Conservation (phyloP, 768 basidiomycete species). For the Inosperma sp. region DNA sequence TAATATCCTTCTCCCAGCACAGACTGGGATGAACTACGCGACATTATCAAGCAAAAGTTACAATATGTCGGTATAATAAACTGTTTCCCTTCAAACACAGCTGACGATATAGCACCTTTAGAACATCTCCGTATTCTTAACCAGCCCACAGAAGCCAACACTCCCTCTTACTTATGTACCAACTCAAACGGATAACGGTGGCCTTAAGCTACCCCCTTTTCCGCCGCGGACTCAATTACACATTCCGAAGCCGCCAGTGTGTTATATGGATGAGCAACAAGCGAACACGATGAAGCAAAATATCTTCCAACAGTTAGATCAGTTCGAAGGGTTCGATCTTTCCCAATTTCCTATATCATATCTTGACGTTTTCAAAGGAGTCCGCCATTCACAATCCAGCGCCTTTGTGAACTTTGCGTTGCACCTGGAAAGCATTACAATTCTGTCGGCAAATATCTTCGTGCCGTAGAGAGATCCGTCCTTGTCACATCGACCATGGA, state of each 20-base stretch:
- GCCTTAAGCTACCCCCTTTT: conserved; percentile 70
- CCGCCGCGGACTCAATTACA: conserved; percentile 49
- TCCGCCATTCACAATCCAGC: conserved; percentile 87
- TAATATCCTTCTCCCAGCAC: conserved; percentile 35
- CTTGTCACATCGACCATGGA: conserved; percentile 80
- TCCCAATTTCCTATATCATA: not conserved
- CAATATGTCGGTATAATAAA: conserved; percentile 45
- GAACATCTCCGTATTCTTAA: conserved; percentile 50
- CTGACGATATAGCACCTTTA: conserved; percentile 18
- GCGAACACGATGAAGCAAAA: conserved; percentile 50
- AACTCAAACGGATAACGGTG: conserved; percentile 46
- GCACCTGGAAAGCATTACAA: conserved; percentile 69
- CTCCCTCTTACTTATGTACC: conserved; percentile 41
- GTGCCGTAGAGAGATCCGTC: conserved; percentile 76
- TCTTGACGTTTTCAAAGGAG: conserved; percentile 28
- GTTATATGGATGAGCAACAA: conserved; percentile 57
- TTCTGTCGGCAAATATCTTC: conserved; percentile 79
- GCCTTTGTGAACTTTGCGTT: conserved; percentile 77
- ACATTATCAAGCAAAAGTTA: conserved; percentile 69
- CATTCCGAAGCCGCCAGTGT: conserved; percentile 51
- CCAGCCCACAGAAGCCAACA: conserved; percentile 33
- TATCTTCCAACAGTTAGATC: conserved; percentile 63
- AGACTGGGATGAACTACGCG: conserved; percentile 67
- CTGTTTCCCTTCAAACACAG: conserved; percentile 13
- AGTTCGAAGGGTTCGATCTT: conserved; percentile 64